Percentiles rank a stretch among this genome's conserved stretches.
Conservation (phyloP, 495 filamentous ascomycete species). For the Penicillium angulare region DNA sequence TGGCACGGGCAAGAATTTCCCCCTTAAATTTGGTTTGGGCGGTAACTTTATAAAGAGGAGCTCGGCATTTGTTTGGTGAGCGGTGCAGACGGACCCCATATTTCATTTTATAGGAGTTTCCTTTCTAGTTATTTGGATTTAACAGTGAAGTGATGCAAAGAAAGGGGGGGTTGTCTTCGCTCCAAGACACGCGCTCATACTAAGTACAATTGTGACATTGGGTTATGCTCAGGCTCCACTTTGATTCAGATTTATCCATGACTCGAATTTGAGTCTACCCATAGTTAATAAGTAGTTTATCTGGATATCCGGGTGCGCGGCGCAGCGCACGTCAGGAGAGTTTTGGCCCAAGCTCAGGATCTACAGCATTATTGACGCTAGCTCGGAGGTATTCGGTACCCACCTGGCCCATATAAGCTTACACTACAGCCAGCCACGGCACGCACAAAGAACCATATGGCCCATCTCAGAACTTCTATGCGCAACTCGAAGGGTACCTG, state of each 20-base stretch:
- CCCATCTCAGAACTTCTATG: too few relatives aligned
- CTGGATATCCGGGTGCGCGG: not conserved
- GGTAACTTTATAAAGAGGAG: not conserved
- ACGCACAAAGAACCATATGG: not conserved
- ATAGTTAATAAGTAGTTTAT: not conserved
- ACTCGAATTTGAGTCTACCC: not conserved
- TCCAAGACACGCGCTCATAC: too few relatives aligned
- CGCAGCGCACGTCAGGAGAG: not conserved
- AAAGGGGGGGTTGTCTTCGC: too few relatives aligned
- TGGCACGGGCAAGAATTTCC: not conserved
- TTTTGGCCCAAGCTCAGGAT: slow-evolving; percentile 2
- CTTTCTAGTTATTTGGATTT: not conserved
- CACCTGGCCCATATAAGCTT: slow-evolving; percentile 14
- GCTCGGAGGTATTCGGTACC: slow-evolving; percentile 7
- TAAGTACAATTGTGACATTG: too few relatives aligned
- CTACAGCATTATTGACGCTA: slow-evolving; percentile 6
- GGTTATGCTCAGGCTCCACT: not conserved
- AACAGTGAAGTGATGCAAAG: not conserved
- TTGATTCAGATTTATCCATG: not conserved
- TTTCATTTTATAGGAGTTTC: not conserved
- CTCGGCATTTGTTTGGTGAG: not conserved
- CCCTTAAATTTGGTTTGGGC: not conserved
- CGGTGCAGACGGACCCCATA: not conserved
- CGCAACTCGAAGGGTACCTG: slow-evolving; percentile 5
- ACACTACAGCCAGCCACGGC: slow-evolving; percentile 13